Evolutionary conservation across 2,329 filamentous ascomycete genomes (phyloP).

Genomic region (Rhynchosporium secalis): DNA sequence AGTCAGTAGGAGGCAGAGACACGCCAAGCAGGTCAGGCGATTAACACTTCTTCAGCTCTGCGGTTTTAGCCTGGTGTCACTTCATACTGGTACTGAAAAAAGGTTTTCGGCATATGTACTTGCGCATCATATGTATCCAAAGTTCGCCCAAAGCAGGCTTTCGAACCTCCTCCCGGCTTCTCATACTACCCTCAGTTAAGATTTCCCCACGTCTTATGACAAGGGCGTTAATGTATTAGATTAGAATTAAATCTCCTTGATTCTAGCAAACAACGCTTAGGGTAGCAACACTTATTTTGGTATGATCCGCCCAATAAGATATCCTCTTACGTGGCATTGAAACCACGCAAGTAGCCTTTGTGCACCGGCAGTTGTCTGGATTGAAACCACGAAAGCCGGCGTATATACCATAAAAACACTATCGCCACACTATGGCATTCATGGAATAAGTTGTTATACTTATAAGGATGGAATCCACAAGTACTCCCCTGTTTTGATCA

Average conservation of each 20-base stretch:
- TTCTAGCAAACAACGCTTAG: not conserved
- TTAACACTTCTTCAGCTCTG: no score
- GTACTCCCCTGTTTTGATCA: not conserved
- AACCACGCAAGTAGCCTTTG: not conserved
- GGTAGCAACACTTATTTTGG: no score
- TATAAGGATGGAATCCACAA: not conserved
- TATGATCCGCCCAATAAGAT: not conserved
- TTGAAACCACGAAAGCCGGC: not conserved
- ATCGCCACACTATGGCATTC: not conserved
- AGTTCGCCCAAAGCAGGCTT: not conserved
- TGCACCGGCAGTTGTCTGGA: not conserved
- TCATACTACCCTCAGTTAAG: not conserved
- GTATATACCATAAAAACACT: not conserved
- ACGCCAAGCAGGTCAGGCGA: no score
- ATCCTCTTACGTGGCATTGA: not conserved
- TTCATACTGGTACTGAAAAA: no score
- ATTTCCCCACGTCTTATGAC: conserved; percentile 5
- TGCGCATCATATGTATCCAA: no score
- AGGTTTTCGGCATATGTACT: no score
- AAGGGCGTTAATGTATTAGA: not conserved
- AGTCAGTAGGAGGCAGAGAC: no score
- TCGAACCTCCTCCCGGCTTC: not conserved
- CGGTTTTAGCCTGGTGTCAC: no score
- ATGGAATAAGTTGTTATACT: not conserved
- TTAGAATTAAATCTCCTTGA: not conserved